Evolutionary conservation across 257 asterid species (phyloP).

Genomic region (Nicotiana undulata): DNA sequence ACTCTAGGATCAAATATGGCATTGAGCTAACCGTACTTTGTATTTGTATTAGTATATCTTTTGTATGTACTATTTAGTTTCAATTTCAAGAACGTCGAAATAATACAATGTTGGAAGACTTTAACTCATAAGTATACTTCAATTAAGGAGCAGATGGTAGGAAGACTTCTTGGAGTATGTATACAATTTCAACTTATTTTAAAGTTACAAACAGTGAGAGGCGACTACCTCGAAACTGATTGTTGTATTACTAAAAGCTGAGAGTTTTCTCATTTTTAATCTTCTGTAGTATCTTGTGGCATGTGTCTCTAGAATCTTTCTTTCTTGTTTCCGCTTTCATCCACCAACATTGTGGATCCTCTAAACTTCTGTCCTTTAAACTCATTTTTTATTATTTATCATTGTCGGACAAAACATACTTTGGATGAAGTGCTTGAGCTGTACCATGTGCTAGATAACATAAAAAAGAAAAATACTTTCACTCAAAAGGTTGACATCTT

Average conservation of each 20-base stretch:
- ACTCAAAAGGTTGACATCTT: not conserved
- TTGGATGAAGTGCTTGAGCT: slow-evolving; percentile 7
- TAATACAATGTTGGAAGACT: not conserved
- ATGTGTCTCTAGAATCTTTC: not conserved
- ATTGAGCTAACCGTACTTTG: not conserved
- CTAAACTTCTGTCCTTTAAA: not conserved
- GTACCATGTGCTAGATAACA: slow-evolving; percentile 9
- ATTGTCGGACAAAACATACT: not conserved
- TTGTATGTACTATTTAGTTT: not conserved
- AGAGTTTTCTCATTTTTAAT: not conserved
- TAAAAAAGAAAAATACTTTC: not conserved
- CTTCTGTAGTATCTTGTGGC: not conserved
- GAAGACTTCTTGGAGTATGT: not conserved
- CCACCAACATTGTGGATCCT: slow-evolving; percentile 9
- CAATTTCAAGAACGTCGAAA: not conserved
- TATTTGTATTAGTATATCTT: not conserved
- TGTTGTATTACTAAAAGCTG: not conserved
- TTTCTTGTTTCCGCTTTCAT: not conserved
- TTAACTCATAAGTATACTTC: not conserved
- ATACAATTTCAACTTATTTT: not conserved
- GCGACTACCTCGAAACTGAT: not conserved
- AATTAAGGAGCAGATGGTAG: not conserved
- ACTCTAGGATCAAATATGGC: not conserved
- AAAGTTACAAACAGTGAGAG: not conserved
- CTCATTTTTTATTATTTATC: not conserved